Conservation (phyloP, 371 early-diverging fungal species). For the Amoeboaphelidium protococcarum region DNA sequence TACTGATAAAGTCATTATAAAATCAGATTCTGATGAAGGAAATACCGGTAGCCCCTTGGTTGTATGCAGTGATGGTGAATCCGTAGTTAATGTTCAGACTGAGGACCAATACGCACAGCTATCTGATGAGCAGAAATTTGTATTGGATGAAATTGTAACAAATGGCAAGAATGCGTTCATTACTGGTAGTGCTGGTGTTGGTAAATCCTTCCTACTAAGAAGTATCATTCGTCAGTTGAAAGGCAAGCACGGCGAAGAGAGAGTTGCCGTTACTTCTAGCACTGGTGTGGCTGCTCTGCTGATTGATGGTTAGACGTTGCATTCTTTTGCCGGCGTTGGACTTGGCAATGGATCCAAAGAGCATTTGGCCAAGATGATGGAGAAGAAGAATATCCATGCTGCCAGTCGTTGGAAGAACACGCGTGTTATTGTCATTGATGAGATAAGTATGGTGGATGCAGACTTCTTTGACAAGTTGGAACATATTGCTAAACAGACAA, state of each 20-base stretch:
- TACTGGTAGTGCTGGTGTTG: slow-evolving; percentile 44
- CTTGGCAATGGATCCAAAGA: slow-evolving; percentile 20
- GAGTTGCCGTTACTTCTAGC: slow-evolving; percentile 22
- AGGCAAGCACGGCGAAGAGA: slow-evolving; percentile 1
- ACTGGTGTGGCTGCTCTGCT: slow-evolving; percentile 63
- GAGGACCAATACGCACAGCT: neutral
- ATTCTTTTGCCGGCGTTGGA: slow-evolving; percentile 51
- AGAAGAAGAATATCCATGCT: slow-evolving; percentile 25
- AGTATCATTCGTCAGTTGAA: slow-evolving; percentile 11
- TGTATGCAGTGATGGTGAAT: too few relatives aligned
- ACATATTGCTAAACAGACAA: slow-evolving; percentile 9
- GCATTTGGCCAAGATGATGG: slow-evolving; percentile 23
- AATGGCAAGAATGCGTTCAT: slow-evolving; percentile 30
- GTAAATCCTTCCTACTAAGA: slow-evolving; percentile 12
- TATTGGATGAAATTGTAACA: neutral
- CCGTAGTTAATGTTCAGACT: too few relatives aligned
- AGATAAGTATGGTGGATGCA: slow-evolving; percentile 23
- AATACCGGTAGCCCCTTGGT: too few relatives aligned
- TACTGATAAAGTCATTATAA: too few relatives aligned
- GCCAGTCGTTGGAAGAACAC: slow-evolving; percentile 10
- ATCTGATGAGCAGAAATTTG: neutral
- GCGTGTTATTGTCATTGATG: slow-evolving; percentile 28
- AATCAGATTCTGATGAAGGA: too few relatives aligned
- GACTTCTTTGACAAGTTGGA: slow-evolving; percentile 10
- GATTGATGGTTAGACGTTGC: slow-evolving; percentile 50